Evolutionary conservation across 805 yeast genomes (phyloP).

Genomic region (Metschnikowia matae): DNA sequence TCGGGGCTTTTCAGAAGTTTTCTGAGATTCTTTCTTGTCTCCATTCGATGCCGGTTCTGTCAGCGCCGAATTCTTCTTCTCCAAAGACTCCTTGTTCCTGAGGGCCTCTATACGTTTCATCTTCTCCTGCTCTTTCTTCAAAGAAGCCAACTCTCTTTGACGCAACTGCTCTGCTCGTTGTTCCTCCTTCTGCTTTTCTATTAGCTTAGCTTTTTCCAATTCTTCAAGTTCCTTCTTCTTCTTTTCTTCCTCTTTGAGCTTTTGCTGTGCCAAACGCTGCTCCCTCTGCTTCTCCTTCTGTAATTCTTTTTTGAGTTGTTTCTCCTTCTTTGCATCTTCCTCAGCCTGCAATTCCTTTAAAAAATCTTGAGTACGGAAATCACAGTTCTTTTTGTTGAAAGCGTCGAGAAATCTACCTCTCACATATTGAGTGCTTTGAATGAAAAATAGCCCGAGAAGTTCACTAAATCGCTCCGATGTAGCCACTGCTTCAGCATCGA

Average conservation of each 20-base stretch:
- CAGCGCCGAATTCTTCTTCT: conserved; percentile 22
- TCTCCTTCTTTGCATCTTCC: conserved; percentile 58
- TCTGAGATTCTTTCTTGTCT: conserved; percentile 6
- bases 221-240: conserved; percentile 53
- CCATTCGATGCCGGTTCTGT: conserved; percentile 13
- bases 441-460: conserved; percentile 73
- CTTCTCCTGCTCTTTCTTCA: conserved; percentile 47
- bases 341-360: conserved; percentile 70
- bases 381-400: conserved; percentile 76
- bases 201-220: conserved; percentile 30
- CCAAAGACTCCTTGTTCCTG: conserved; percentile 14
- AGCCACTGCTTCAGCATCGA: not conserved
- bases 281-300: conserved; percentile 70
- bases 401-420: conserved; percentile 71
- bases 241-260: conserved; percentile 60
- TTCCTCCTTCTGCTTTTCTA: conserved; percentile 29
- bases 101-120: conserved; percentile 38
- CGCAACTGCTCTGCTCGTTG: conserved; percentile 36
- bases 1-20: not conserved
- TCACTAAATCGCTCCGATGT: conserved; percentile 51
- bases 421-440: conserved; percentile 73
- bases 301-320: conserved; percentile 59
- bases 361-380: conserved; percentile 59
- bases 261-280: conserved; percentile 58
- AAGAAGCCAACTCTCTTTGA: conserved; percentile 34